Evolutionary conservation across 2,329 filamentous ascomycete species (phyloP).

Genomic region (Keithomyces neogunnii): DNA sequence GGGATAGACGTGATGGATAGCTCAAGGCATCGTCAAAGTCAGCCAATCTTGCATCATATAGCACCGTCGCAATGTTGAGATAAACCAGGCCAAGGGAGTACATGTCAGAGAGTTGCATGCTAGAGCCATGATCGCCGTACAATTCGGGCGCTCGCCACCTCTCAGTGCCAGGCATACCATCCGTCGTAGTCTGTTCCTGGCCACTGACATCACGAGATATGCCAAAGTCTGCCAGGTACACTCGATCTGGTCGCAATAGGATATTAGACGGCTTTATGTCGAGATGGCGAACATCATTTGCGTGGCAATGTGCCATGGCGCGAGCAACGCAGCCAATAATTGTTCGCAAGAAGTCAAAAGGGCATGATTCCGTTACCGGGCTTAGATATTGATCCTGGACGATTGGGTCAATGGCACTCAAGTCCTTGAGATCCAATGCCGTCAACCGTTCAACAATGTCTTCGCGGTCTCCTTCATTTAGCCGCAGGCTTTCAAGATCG

Average conservation of each 20-base stretch:
- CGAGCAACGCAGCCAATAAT: constrained; percentile 36
- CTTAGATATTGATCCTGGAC: constrained; percentile 13
- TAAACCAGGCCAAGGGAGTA: constrained; percentile 40
- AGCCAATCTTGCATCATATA: constrained; percentile 30
- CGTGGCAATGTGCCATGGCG: constrained; percentile 33
- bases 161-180: constrained; percentile 30
- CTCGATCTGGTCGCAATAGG: constrained; percentile 33
- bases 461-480: constrained; percentile 29
- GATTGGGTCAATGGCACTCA: constrained; percentile 25
- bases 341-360: constrained; percentile 32
- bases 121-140: constrained; percentile 25
- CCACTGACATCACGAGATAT: constrained; percentile 38
- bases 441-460: constrained; percentile 30
- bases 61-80: constrained; percentile 33
- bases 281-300: constrained; percentile 33
- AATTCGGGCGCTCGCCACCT: constrained; percentile 39
- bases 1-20: constrained; percentile 16
- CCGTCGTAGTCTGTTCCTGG: constrained; percentile 35
- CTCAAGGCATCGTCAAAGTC: constrained; percentile 31
- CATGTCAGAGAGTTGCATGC: constrained; percentile 39
- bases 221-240: constrained; percentile 41
- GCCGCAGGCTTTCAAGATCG: constrained; percentile 32
- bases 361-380: constrained; percentile 18
- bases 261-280: constrained; percentile 42
- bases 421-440: constrained; percentile 28